Conservation (phyloP, 805 yeast genomes). For the Pichia scutulata region DNA sequence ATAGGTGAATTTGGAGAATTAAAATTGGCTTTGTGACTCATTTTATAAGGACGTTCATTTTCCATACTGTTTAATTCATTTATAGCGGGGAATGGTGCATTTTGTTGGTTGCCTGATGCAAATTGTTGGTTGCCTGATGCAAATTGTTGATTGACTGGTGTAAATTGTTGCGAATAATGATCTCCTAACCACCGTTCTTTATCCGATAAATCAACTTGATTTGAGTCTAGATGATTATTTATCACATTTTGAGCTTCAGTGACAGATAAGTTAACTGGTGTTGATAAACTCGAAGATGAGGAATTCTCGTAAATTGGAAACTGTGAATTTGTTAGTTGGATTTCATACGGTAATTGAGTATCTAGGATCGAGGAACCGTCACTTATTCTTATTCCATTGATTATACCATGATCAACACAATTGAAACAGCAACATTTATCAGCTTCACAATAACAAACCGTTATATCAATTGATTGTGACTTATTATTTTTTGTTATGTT, state of each 20-base stretch:
- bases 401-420: slow-evolving; percentile 29
- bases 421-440: slow-evolving; percentile 29
- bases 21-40: neutral
- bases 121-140: neutral
- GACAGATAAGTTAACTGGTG: neutral
- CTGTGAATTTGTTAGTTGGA: slow-evolving; percentile 4
- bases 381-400: slow-evolving; percentile 22
- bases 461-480: slow-evolving; percentile 1
- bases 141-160: neutral
- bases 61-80: neutral
- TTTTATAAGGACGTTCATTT: neutral
- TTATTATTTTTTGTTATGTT: neutral
- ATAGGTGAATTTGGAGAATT: neutral
- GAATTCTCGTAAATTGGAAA: slow-evolving; percentile 1
- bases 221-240: neutral
- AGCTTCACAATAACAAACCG: slow-evolving; percentile 26
- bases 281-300: neutral
- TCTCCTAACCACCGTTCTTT: neutral
- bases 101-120: neutral
- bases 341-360: slow-evolving; percentile 1
- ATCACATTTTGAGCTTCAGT: neutral
- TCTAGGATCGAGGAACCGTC: slow-evolving; percentile 23
- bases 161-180: neutral
- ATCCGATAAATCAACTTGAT: neutral
- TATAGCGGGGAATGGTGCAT: neutral